These are phyloP conservation scores for Haplosporangium gracile DNA, from an alignment of 192 early-diverging fungal species.

Conservation along the genomic window DNA sequence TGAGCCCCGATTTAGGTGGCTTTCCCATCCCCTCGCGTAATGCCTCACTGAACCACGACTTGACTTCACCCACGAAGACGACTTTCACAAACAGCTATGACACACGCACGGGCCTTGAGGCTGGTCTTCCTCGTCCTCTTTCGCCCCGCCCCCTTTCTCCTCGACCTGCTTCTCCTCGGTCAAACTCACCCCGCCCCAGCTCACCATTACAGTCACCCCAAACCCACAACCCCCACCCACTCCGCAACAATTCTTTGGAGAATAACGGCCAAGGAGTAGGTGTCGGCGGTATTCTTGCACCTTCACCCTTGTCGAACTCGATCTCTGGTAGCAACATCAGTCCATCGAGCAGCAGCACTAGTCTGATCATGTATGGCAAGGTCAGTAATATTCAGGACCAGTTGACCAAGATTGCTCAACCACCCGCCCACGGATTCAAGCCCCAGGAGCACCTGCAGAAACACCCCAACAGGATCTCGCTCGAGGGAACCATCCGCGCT, in stretches of 20 bases:
- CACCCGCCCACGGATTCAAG: slow-evolving; percentile 42
- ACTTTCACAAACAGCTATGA: slow-evolving; percentile 15
- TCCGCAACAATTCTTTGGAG: slow-evolving; percentile 24
- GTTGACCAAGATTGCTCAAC: slow-evolving; percentile 33
- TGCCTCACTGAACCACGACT: slow-evolving; percentile 37
- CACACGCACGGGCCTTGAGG: slow-evolving; percentile 31
- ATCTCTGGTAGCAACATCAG: slow-evolving; percentile 30
- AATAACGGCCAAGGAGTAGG: not conserved
- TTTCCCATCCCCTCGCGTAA: slow-evolving; percentile 44
- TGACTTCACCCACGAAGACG: slow-evolving; percentile 26
- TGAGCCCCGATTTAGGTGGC: slow-evolving; percentile 25
- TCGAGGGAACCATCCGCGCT: slow-evolving; percentile 54
- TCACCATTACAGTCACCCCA: slow-evolving; percentile 33
- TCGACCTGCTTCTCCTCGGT: slow-evolving; percentile 30
- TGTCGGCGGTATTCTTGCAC: slow-evolving; percentile 17
- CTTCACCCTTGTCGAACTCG: slow-evolving; percentile 42
- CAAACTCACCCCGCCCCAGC: slow-evolving; percentile 27
- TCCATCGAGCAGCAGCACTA: slow-evolving; percentile 37
- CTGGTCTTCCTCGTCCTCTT: slow-evolving; percentile 36
- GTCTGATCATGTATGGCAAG: slow-evolving; percentile 44
- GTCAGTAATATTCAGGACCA: slow-evolving; percentile 36
- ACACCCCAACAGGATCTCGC: slow-evolving; percentile 43
- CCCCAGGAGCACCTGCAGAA: slow-evolving; percentile 51
- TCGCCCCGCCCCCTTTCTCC: slow-evolving; percentile 38
- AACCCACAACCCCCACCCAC: slow-evolving; percentile 2